Conservation (phyloP, 257 asterid species). For the Solanum commersonii region DNA sequence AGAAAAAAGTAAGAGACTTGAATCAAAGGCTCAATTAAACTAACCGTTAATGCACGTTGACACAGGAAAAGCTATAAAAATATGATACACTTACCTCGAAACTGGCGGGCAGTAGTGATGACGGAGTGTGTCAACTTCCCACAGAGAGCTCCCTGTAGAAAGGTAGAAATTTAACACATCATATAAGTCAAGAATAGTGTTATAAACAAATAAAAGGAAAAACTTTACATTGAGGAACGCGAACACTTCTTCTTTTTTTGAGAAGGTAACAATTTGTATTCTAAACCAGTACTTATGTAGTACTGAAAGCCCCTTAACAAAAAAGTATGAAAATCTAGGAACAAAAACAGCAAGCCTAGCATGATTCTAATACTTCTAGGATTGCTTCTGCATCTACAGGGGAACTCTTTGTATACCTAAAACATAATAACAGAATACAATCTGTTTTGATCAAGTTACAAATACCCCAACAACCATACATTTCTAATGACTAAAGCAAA, state of each 20-base stretch:
- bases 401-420: too few species aligned
- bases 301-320: too few species aligned
- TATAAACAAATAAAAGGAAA: not conserved
- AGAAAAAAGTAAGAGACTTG: not conserved
- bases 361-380: too few species aligned
- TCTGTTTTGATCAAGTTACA: not conserved
- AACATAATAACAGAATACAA: too few species aligned
- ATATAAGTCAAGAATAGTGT: not conserved
- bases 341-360: too few species aligned
- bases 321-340: too few species aligned
- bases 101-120: constrained; percentile 86
- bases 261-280: too few species aligned
- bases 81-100: constrained; percentile 41
- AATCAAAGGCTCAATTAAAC: not conserved
- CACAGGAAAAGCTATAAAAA: not conserved
- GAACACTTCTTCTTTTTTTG: not conserved
- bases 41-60: not conserved
- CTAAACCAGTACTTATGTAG: too few species aligned
- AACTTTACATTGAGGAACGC: not conserved
- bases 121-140: constrained; percentile 89
- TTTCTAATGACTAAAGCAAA: not conserved
- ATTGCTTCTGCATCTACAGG: too few species aligned
- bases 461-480: not conserved
- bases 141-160: constrained; percentile 78
- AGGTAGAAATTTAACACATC: constrained; percentile 3